Evolutionary conservation across 306 rosid genomes (phyloP).

Genomic region (Sechiopsis laciniata): DNA sequence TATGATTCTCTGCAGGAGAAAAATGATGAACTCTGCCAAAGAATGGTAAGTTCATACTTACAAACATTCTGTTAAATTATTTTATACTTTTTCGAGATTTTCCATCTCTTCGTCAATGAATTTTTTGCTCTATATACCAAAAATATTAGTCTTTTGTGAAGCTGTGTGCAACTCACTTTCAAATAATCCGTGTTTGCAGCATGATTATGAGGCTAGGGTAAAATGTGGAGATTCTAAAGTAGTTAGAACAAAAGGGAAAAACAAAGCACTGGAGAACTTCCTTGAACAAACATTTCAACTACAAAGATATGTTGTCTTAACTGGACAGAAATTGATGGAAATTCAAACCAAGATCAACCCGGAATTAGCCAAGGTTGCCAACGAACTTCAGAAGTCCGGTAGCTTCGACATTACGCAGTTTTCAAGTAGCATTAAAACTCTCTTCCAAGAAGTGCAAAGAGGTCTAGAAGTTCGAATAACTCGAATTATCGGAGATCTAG

Average conservation of each 20-base stretch:
- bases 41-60: conserved; percentile 55
- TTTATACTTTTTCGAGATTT: background rate
- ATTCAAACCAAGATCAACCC: conserved; percentile 54
- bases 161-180: conserved; percentile 7
- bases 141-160: conserved; percentile 2
- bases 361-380: conserved; percentile 55
- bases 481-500: conserved; percentile 85
- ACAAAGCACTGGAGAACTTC: conserved; percentile 53
- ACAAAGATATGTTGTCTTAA: conserved; percentile 81
- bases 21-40: conserved; percentile 68
- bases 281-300: conserved; percentile 86
- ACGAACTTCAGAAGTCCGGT: conserved; percentile 55
- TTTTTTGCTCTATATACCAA: background rate
- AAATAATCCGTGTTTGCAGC: conserved; percentile 42
- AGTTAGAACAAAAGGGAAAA: conserved; percentile 59
- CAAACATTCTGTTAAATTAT: background rate
- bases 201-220: conserved; percentile 50
- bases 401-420: conserved; percentile 72
- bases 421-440: conserved; percentile 51
- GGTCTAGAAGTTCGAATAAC: conserved; percentile 82
- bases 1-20: conserved; percentile 79
- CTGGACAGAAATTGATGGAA: conserved; percentile 76
- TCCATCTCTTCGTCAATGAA: background rate
- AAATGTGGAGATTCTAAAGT: conserved; percentile 39
- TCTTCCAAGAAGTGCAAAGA: conserved; percentile 82